Conservation (phyloP, 257 asterid species). For the Solanum paucissectum region DNA sequence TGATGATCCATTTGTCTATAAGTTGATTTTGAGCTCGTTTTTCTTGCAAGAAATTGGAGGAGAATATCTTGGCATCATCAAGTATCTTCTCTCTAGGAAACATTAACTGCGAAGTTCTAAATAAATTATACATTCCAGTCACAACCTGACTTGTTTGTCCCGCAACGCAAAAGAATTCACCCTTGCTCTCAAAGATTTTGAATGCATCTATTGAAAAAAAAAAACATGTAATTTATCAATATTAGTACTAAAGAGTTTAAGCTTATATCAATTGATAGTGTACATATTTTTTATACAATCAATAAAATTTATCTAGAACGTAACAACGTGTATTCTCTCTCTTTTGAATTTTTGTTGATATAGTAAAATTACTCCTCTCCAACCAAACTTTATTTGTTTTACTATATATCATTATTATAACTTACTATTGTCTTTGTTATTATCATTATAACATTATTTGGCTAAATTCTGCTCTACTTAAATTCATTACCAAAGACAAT, state of each 20-base stretch:
- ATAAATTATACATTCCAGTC: slow-evolving; percentile 68
- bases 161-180: slow-evolving; percentile 54
- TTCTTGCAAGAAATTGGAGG: slow-evolving; percentile 34
- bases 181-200: slow-evolving; percentile 40
- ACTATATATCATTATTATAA: too few relatives aligned
- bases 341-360: too few relatives aligned
- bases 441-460: too few relatives aligned
- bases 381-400: too few relatives aligned
- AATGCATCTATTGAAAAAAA: slow-evolving; percentile 36
- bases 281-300: background rate
- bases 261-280: background rate
- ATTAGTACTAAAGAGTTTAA: background rate
- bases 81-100: slow-evolving; percentile 58
- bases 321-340: background rate
- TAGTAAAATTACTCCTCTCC: too few relatives aligned
- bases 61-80: slow-evolving; percentile 22
- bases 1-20: slow-evolving; percentile 74
- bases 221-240: background rate
- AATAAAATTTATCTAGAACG: background rate
- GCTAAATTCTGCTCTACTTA: too few relatives aligned
- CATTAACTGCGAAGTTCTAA: slow-evolving; percentile 63
- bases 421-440: too few relatives aligned
- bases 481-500: too few relatives aligned
- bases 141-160: slow-evolving; percentile 77
- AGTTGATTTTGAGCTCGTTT: slow-evolving; percentile 45